These are phyloP conservation scores for Exophiala alcalophila DNA, from an alignment of 2,329 filamentous ascomycete genomes.

Conservation along the genomic window DNA sequence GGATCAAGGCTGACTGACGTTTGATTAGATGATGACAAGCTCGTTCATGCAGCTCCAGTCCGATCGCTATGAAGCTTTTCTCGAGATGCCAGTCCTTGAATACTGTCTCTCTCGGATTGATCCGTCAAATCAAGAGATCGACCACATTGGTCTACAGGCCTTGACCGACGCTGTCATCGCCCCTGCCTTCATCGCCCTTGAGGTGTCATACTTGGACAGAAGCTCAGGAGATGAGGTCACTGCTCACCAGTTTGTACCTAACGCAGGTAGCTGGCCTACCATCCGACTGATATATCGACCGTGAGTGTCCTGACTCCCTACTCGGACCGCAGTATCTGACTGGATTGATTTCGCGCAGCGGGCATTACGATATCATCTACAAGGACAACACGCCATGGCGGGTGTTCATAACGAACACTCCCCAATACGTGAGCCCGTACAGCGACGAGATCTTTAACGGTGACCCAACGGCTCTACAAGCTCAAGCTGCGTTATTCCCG, in stretches of 20 bases:
- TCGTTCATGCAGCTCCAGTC: slow-evolving; percentile 77
- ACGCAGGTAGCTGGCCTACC: slow-evolving; percentile 52
- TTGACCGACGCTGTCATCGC: slow-evolving; percentile 76
- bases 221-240: slow-evolving; percentile 73
- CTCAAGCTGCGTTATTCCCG: slow-evolving; percentile 12
- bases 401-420: slow-evolving; percentile 22
- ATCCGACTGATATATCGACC: slow-evolving; percentile 66
- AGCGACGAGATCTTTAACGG: slow-evolving; percentile 13
- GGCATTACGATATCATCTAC: slow-evolving; percentile 95
- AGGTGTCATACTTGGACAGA: slow-evolving; percentile 88
- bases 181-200: slow-evolving; percentile 72
- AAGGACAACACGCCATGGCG: slow-evolving; percentile 43
- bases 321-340: no score
- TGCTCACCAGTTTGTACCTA: slow-evolving; percentile 42
- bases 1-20: slow-evolving; percentile 14
- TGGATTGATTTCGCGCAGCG: no score
- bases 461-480: slow-evolving; percentile 6
- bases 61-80: slow-evolving; percentile 68
- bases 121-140: slow-evolving; percentile 76
- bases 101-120: slow-evolving; percentile 73
- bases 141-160: slow-evolving; percentile 78
- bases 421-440: slow-evolving; percentile 17
- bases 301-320: slow-evolving; percentile 53
- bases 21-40: slow-evolving; percentile 69
- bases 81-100: slow-evolving; percentile 61